Evolutionary conservation across 768 basidiomycete species (phyloP).

Genomic region (Peribolospora kevripleyi): DNA sequence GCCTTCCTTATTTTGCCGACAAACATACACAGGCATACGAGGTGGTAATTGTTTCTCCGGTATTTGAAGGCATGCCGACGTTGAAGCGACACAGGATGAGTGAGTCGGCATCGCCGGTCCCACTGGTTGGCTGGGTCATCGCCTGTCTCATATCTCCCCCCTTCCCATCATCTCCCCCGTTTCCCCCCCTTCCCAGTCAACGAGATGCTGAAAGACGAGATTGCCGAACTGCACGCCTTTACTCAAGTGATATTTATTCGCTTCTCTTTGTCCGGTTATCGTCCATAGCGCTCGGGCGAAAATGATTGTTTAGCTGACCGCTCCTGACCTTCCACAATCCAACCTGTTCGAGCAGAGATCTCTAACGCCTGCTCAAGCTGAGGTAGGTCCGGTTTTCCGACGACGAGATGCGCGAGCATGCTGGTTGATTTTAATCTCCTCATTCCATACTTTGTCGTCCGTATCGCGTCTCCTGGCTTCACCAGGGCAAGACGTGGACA

Average conservation of each 20-base stretch:
- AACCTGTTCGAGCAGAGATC: too few species aligned
- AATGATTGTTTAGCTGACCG: not conserved
- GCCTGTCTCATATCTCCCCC: not conserved
- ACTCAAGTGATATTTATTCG: constrained; percentile 7
- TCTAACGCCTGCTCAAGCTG: too few species aligned
- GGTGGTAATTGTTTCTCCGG: constrained; percentile 13
- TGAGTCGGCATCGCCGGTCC: not conserved
- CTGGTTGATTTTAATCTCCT: too few species aligned
- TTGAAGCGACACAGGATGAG: constrained; percentile 13
- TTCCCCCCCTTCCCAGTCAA: constrained; percentile 7
- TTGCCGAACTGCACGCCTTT: constrained; percentile 14
- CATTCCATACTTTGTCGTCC: too few species aligned
- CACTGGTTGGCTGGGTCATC: not conserved
- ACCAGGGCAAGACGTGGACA: too few species aligned
- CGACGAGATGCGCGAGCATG: too few species aligned
- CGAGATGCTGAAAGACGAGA: constrained; percentile 13
- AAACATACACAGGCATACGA: constrained; percentile 9
- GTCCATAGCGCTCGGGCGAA: not conserved
- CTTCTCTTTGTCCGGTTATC: not conserved
- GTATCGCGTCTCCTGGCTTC: too few species aligned
- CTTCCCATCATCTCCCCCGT: too few species aligned
- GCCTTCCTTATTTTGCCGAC: too few species aligned
- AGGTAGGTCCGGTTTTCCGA: too few species aligned
- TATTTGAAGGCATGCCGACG: constrained; percentile 12
- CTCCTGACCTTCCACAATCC: too few species aligned